Conservation (phyloP, 2,329 filamentous ascomycete genomes). For the Nemania sp. region DNA sequence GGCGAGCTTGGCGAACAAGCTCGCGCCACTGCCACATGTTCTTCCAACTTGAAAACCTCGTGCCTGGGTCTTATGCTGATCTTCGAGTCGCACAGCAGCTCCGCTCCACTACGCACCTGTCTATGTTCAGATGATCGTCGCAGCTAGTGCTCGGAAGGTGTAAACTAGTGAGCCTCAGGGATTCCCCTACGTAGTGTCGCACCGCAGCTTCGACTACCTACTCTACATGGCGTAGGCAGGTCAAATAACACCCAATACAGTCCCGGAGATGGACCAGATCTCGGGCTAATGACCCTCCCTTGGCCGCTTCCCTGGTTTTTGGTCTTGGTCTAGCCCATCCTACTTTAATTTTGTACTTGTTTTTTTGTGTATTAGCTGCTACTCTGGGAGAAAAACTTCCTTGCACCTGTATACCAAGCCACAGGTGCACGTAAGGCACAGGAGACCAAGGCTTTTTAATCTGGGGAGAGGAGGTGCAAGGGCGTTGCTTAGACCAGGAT, state of each 20-base stretch:
- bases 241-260: slow-evolving; percentile 7
- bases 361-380: slow-evolving; percentile 9
- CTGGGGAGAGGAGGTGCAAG: slow-evolving; percentile 7
- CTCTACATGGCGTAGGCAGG: no score
- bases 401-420: no score
- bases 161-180: slow-evolving; percentile 25
- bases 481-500: slow-evolving; percentile 7
- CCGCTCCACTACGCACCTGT: background rate
- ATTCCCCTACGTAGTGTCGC: slow-evolving; percentile 21
- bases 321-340: slow-evolving; percentile 13
- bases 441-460: no score
- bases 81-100: slow-evolving; percentile 19
- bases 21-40: slow-evolving; percentile 15
- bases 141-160: slow-evolving; percentile 25
- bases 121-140: slow-evolving; percentile 26
- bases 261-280: no score
- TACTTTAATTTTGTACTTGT: slow-evolving; percentile 8
- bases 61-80: slow-evolving; percentile 24
- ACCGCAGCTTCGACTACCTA: background rate
- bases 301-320: slow-evolving; percentile 8
- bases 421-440: no score
- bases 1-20: no score
- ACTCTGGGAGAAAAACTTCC: no score
- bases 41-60: slow-evolving; percentile 13
- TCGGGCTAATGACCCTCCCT: slow-evolving; percentile 10